These are phyloP conservation scores for Volvox reticuliferus DNA, from an alignment of 139 green algal species.

Conservation along the genomic window DNA sequence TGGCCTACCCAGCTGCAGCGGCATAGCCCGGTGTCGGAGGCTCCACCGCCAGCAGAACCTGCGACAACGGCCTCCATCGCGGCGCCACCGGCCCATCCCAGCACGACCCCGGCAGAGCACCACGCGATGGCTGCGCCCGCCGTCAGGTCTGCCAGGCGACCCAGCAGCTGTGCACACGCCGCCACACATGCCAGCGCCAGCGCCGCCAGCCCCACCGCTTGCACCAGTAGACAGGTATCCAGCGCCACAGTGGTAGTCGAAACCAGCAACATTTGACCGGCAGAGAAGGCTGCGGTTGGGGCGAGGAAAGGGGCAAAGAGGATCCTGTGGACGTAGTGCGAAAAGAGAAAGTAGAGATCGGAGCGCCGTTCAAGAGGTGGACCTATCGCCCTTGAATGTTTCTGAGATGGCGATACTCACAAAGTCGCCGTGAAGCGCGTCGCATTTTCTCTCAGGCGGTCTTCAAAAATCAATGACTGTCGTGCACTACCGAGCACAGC, in stretches of 20 bases:
- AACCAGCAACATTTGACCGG: conserved; percentile 6
- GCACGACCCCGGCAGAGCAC: neutral
- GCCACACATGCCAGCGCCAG: neutral
- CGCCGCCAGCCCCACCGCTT: neutral
- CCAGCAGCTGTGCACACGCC: neutral
- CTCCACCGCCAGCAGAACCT: neutral
- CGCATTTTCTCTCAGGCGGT: no score
- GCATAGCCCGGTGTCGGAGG: neutral
- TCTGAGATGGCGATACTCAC: no score
- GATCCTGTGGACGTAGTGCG: no score
- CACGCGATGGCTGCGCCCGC: neutral
- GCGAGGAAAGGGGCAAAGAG: neutral
- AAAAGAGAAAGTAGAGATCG: no score
- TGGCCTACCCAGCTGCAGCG: neutral
- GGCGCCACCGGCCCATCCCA: neutral
- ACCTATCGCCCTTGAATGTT: no score
- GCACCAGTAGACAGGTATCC: neutral
- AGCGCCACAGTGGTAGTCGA: neutral
- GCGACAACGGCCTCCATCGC: neutral
- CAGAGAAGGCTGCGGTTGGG: conserved; percentile 24
- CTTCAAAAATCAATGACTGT: no score
- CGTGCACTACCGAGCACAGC: no score
- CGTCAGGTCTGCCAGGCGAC: neutral
- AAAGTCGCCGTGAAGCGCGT: no score
- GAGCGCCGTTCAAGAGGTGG: no score